Base-by-base conservation (phyloP, 345 rosid species). In the Hibiscus trionum region DNA sequence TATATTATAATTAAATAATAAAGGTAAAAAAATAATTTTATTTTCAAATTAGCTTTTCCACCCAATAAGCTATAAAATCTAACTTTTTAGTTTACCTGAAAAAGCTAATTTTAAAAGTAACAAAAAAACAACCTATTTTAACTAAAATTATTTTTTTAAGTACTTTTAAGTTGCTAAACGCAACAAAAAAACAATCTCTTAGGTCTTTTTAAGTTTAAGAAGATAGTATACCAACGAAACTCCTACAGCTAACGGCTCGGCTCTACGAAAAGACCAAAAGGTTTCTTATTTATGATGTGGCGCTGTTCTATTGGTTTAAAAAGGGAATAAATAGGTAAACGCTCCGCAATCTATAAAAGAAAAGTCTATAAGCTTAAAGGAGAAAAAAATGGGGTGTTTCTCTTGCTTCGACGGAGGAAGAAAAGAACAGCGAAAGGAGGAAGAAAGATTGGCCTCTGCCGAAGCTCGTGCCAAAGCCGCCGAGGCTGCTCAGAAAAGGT, bases 391-490 rank as follows among this genome's bases (percentile, higher is more conserved):
- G 86, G 90, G 87, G 58, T 91, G 97, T 72, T 88, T 88, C 73
- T 84, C 82, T 37, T 91, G 98, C 83, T 86, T 94, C 81, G 86
- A 74, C 74, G 93, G 91, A 49, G 86, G 81, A 4, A 75, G 66
- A 68, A 89, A 86, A 74, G 81, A 80, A 70, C 82, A 81, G 79
- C 82, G 88, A 59, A 82, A 77, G 67, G 99, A 93, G 81, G 82
- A 87, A 72, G 98, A 89, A 44, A 77, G 83, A 78, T 62, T 77
- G 74, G 97, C 91, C 66, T 87, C 93, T 19, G 91, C 83, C 4
- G 99, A 90, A 82, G 99, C 96, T 75, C 96, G 99, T 14, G 93
- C 93, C 55, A 95, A 49, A 84, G 97, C 99, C 58, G 98, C 96
- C 76, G 99, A 96, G 71, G 98, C 99, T 75, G 99, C 99, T 46